A percentile compares a stretch with the other conserved stretches of the same genome.
phyloP scores from a whole-genome alignment of 2,329 filamentous ascomycete genomes.

The Aspergillus quadrilineatus region DNA sequence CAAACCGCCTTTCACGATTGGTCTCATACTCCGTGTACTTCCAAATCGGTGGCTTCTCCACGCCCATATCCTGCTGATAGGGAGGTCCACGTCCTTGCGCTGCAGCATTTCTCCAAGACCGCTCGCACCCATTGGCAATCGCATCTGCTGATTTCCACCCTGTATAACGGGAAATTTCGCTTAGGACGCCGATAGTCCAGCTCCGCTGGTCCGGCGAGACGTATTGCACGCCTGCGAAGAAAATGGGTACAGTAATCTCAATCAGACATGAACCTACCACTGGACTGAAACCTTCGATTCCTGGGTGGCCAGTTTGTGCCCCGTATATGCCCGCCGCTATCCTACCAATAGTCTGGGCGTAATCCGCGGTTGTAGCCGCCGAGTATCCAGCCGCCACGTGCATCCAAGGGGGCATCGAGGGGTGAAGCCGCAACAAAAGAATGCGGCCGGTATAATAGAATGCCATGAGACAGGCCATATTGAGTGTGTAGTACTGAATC shows the following conservation, averaged over 20 bases:
- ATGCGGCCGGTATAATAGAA: constrained; percentile 85
- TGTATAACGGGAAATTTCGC: constrained; percentile 73
- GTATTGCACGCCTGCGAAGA: constrained; percentile 83
- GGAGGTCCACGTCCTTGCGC: constrained; percentile 72
- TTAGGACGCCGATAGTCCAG: constrained; percentile 73
- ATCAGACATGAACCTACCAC: constrained; percentile 77
- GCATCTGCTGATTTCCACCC: constrained; percentile 83
- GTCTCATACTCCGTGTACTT: constrained; percentile 20
- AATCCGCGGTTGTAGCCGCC: constrained; percentile 67
- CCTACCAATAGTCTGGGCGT: constrained; percentile 73
- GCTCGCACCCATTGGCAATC: constrained; percentile 82
- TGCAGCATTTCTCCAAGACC: constrained; percentile 74
- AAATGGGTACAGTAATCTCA: constrained; percentile 77
- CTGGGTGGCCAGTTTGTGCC: constrained; percentile 39
- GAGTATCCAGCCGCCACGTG: constrained; percentile 82
- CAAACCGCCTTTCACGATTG: constrained; percentile 49
- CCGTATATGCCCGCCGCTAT: constrained; percentile 70
- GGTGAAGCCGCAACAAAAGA: constrained; percentile 76
- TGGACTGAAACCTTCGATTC: constrained; percentile 64
- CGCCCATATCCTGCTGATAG: constrained; percentile 52
- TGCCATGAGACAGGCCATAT: constrained; percentile 84
- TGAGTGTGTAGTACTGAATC: constrained; percentile 78
- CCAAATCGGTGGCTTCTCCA: constrained; percentile 12
- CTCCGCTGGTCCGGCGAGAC: constrained; percentile 68
- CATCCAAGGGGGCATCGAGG: constrained; percentile 84